Base-by-base conservation (phyloP, 306 rosid genomes). In the Adenanthera pavonina region DNA sequence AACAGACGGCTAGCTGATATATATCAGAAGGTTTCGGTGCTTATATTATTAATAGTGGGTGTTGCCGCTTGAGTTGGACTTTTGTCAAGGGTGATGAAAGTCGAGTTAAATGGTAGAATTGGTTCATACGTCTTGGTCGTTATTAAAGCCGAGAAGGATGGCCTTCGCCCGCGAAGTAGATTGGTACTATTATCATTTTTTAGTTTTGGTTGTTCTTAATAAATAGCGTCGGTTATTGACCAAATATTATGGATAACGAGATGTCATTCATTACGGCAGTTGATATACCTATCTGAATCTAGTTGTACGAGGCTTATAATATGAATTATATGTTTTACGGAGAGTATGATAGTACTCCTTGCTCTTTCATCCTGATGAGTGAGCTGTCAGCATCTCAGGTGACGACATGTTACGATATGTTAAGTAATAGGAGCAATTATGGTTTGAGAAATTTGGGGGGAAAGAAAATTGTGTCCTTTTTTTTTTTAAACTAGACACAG, bases 61-160 rank as follows among this genome's bases (percentile, higher is more conserved):
- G 56, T 46, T 78, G 71, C 65, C 78, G 44, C 70, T 60, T 75
- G 80, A 66, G 77, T 47, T 44, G 62, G 68, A 51, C 69, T 85
- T 84, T 69, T 80, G 81, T 62, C 76, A 40, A 53, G 61, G 7
- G 76, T 49, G 78, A 78, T 86, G 25, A 8, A 33, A 67, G 75
- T 65, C 59, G 64, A 86, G 78, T 80, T 43, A 33, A 75, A 64
- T 47, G 76, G 69, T 72, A 25, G 41, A 69, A 57, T 54, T 43
- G 73, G 86, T 38, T 25, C 14, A 8, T 56, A 60, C 61, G 80
- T 80, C 89, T 73, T 83, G 81, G 81, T 82, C 83, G 67, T 85
- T 79, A 74, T 79, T 83, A 74, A 60, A 65, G 90, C 88, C 67
- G 20, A 52, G 57, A 77, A 54, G 65, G 56, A 25, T 46, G 81